These are phyloP conservation scores for Nemania abortiva DNA, from an alignment of 2,329 filamentous ascomycete genomes.

Conservation along the genomic window DNA sequence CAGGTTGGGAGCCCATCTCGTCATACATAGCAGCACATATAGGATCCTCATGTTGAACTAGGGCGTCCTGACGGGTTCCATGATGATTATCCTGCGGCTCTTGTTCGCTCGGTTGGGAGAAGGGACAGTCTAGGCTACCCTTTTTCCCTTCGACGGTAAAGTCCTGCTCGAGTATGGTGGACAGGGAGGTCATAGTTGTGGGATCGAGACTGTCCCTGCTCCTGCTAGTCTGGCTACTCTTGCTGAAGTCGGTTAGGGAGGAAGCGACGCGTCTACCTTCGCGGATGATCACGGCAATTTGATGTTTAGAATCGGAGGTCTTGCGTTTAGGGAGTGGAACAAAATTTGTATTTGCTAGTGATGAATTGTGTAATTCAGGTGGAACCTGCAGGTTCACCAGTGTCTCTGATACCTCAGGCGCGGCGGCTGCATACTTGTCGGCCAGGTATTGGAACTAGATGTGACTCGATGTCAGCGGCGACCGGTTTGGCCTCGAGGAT, in stretches of 20 bases:
- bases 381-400: constrained; percentile 75
- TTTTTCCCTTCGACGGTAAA: constrained; percentile 88
- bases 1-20: constrained; percentile 67
- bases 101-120: constrained; percentile 62
- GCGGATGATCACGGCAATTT: constrained; percentile 72
- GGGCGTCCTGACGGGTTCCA: constrained; percentile 52
- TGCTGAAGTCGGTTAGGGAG: constrained; percentile 63
- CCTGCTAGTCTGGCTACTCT: constrained; percentile 63
- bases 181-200: constrained; percentile 67
- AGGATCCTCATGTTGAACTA: constrained; percentile 66
- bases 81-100: constrained; percentile 52
- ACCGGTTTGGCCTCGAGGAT: neutral
- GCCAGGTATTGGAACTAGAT: constrained; percentile 72
- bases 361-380: constrained; percentile 61
- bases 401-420: constrained; percentile 74
- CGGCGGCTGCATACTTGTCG: constrained; percentile 75
- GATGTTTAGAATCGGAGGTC: constrained; percentile 63
- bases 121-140: constrained; percentile 84
- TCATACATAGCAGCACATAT: constrained; percentile 74
- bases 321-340: constrained; percentile 68
- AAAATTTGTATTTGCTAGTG: constrained; percentile 61
- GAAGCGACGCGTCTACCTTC: constrained; percentile 71
- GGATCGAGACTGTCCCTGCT: constrained; percentile 62
- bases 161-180: constrained; percentile 82
- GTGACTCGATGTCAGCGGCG: constrained; percentile 29